Conservation (phyloP, 2,329 filamentous ascomycete species). For the Fusarium mexicanum region DNA sequence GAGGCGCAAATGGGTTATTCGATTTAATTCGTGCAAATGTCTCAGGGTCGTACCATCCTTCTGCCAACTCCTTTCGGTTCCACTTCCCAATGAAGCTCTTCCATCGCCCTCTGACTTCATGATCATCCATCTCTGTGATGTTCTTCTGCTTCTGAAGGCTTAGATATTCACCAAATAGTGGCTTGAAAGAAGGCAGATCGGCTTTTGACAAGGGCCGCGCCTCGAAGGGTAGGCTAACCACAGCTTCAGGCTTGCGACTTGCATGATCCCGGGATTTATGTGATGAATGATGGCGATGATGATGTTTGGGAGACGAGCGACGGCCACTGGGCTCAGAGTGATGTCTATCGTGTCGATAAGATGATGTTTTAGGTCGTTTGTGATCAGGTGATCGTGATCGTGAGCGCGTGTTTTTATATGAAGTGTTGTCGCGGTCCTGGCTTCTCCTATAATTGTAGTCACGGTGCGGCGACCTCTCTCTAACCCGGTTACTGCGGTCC, state of each 20-base stretch:
- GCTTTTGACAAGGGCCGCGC: conserved; percentile 73
- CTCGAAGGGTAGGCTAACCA: conserved; percentile 67
- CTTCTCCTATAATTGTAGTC: conserved; percentile 32
- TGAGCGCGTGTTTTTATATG: conserved; percentile 29
- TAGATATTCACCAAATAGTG: conserved; percentile 84
- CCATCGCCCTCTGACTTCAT: conserved; percentile 86
- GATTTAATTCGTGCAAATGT: conserved; percentile 61
- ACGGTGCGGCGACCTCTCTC: conserved; percentile 37
- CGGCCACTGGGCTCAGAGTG: conserved; percentile 26
- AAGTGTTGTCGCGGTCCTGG: conserved; percentile 24
- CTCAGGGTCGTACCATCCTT: conserved; percentile 92
- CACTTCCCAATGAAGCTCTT: conserved; percentile 93
- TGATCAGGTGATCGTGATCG: conserved; percentile 38
- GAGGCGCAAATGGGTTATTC: conserved; percentile 30
- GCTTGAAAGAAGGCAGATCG: conserved; percentile 72
- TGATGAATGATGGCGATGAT: conserved; percentile 34
- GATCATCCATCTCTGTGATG: conserved; percentile 74
- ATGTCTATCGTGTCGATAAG: conserved; percentile 26
- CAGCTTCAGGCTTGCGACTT: conserved; percentile 15
- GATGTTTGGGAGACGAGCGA: conserved; percentile 28
- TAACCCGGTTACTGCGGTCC: conserved; percentile 22
- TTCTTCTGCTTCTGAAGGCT: conserved; percentile 85
- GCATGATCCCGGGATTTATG: conserved; percentile 37
- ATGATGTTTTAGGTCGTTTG: conserved; percentile 26
- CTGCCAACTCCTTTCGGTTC: conserved; percentile 87